Percentiles rank a stretch among this genome's conserved stretches.
phyloP scores from a whole-genome alignment of 2,329 filamentous ascomycete species.

The Beauveria bassiana region DNA sequence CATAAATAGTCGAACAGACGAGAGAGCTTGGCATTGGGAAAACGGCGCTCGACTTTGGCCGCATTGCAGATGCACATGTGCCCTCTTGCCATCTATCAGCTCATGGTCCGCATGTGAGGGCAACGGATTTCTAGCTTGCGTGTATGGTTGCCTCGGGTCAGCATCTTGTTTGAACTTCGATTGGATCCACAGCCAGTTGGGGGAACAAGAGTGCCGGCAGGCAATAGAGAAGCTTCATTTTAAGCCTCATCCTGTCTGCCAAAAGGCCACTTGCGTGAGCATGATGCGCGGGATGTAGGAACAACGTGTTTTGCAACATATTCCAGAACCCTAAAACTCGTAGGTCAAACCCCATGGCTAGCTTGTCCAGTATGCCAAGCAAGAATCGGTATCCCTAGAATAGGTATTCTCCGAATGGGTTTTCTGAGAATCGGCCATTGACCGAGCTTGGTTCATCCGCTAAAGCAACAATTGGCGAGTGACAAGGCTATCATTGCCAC shows the following conservation, averaged over 20 bases:
- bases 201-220: background rate
- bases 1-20: background rate
- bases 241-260: background rate
- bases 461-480: background rate
- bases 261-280: background rate
- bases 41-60: background rate
- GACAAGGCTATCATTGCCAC: background rate
- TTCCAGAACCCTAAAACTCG: background rate
- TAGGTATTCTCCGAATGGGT: no score
- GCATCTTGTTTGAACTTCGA: conserved; percentile 7
- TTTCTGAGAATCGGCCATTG: background rate
- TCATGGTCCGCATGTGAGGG: background rate
- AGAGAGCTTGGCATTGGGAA: background rate
- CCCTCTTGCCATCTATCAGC: background rate
- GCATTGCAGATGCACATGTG: background rate
- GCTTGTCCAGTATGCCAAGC: background rate
- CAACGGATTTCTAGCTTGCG: background rate
- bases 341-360: background rate
- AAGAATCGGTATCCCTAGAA: background rate
- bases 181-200: background rate
- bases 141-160: background rate
- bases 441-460: background rate
- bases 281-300: background rate
- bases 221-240: background rate
- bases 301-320: background rate